Evolutionary conservation across 495 filamentous ascomycete genomes (phyloP).

Genomic region (Echria macrotheca): DNA sequence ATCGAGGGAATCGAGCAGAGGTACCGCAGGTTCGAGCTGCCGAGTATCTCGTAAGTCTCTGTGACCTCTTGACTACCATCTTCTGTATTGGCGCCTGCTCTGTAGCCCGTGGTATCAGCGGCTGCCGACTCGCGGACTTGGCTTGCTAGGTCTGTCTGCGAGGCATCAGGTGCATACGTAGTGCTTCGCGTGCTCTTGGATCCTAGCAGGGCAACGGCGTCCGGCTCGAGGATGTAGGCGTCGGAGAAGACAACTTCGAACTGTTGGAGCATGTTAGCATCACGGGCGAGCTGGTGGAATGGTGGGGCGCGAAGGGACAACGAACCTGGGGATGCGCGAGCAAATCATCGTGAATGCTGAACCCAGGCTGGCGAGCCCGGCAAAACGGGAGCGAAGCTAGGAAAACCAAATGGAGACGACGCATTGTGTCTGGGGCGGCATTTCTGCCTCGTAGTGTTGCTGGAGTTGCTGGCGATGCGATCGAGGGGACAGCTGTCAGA

Average conservation of each 20-base stretch:
- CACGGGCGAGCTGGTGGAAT: too few species aligned
- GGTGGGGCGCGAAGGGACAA: too few species aligned
- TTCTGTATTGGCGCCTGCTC: neutral
- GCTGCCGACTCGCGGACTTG: slow-evolving; percentile 27
- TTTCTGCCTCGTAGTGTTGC: slow-evolving; percentile 23
- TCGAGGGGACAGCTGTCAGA: slow-evolving; percentile 8
- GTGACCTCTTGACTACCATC: slow-evolving; percentile 18
- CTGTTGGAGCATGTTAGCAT: slow-evolving; percentile 36
- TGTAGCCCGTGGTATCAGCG: slow-evolving; percentile 18
- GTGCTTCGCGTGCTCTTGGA: slow-evolving; percentile 19
- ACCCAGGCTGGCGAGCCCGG: slow-evolving; percentile 39
- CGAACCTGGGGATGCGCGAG: slow-evolving; percentile 85
- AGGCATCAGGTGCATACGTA: slow-evolving; percentile 28
- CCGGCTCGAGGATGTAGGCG: slow-evolving; percentile 62
- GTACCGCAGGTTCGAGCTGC: slow-evolving; percentile 62
- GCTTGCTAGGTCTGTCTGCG: slow-evolving; percentile 32
- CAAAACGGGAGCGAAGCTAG: slow-evolving; percentile 36
- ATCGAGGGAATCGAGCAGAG: slow-evolving; percentile 83
- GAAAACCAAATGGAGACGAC: slow-evolving; percentile 37
- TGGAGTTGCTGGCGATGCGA: slow-evolving; percentile 1
- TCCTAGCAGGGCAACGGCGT: slow-evolving; percentile 58
- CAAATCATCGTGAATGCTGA: slow-evolving; percentile 79
- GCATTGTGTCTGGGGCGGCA: slow-evolving; percentile 44
- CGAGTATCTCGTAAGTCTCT: slow-evolving; percentile 68
- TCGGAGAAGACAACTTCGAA: slow-evolving; percentile 79